Base-by-base conservation (phyloP, 2,329 filamentous ascomycete genomes). In the Hortaea werneckii region DNA sequence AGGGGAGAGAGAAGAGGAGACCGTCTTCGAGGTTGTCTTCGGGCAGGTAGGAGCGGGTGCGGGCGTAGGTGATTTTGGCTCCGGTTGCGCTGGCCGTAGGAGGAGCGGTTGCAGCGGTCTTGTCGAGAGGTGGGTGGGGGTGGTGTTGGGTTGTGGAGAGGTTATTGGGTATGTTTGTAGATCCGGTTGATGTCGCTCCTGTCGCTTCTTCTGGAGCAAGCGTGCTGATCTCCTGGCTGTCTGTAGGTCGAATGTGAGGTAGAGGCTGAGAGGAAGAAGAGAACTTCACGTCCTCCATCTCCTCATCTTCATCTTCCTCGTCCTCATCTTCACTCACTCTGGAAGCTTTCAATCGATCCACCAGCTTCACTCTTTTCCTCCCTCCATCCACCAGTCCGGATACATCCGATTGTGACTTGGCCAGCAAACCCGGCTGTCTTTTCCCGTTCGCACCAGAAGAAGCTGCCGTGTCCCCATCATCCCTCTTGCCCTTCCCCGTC, bases 41-140 rank as follows among this genome's bases (percentile, higher is more conserved):
- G 52, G 74, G 69, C n/a, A 81, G 62, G 50, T 80, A 78, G 1
- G 78, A 79, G 40, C 79, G 70, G 51, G 76, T 69, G 34, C 72
- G 72, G 10, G 75, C 74, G 59, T 83, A 83, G 2, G 79, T 83
- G 38, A 77, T 64, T 52, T 66, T 75, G 4, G 70, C 64, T 2
- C 66, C 68, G 52, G 35, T 54, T 45, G 48, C 40, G 2, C 41
- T 42, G 10, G 44, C 35, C 34, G 20, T 20, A 20, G 20, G 20
- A 20, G 20, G 20, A 20, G 20, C 20, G 20, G 20, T 4, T 20
- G 20, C 2, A 20, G 20, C 20, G 20, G 20, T 20, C 20, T 20
- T 2, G 20, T 20, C 20, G 20, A 20, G 20, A 20, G 20, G 20
- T 20, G 20, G 20, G 4, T 20, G 20, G 43, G 30, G 13, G 35